A percentile compares a stretch with the other conserved stretches of the same genome.
These are phyloP conservation scores for Pleodorina starrii DNA, from an alignment of 139 green algal species.

Conservation along the genomic window DNA sequence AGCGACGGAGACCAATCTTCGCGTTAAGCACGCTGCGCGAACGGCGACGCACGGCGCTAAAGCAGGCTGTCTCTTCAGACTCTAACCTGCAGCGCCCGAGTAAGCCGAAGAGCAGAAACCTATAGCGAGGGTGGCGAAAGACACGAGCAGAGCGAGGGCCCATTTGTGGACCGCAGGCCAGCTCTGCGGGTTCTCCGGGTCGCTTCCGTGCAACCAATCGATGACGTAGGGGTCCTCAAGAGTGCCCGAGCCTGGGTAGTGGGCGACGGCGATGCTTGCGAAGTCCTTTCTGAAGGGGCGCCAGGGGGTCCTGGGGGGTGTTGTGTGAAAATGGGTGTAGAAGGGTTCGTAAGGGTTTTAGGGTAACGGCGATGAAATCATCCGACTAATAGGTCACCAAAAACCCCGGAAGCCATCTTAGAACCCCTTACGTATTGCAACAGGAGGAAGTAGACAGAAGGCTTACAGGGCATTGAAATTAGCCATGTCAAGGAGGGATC, in stretches of 20 bases:
- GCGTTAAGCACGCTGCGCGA: too few relatives aligned
- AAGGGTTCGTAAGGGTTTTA: too few relatives aligned
- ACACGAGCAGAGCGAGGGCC: not conserved
- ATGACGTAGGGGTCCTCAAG: constrained; percentile 5
- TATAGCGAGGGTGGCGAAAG: constrained; percentile 7
- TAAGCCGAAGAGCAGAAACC: constrained; percentile 45
- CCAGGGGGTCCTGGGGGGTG: constrained; percentile 1
- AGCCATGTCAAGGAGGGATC: too few relatives aligned
- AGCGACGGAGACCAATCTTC: too few relatives aligned
- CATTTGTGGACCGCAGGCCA: constrained; percentile 13
- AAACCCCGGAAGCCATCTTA: too few relatives aligned
- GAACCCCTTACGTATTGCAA: too few relatives aligned
- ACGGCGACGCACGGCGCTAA: too few relatives aligned
- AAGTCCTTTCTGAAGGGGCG: not conserved
- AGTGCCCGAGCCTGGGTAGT: not conserved
- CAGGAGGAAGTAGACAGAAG: too few relatives aligned
- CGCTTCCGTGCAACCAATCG: not conserved
- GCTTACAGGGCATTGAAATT: too few relatives aligned
- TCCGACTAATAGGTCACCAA: too few relatives aligned
- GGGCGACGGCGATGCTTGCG: not conserved
- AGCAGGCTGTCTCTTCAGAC: too few relatives aligned
- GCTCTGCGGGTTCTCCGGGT: not conserved
- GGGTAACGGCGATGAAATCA: too few relatives aligned
- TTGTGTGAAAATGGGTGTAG: not conserved
- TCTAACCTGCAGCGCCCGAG: not conserved